phyloP scores from a whole-genome alignment of 306 rosid species.

The Cucumis melo region DNA sequence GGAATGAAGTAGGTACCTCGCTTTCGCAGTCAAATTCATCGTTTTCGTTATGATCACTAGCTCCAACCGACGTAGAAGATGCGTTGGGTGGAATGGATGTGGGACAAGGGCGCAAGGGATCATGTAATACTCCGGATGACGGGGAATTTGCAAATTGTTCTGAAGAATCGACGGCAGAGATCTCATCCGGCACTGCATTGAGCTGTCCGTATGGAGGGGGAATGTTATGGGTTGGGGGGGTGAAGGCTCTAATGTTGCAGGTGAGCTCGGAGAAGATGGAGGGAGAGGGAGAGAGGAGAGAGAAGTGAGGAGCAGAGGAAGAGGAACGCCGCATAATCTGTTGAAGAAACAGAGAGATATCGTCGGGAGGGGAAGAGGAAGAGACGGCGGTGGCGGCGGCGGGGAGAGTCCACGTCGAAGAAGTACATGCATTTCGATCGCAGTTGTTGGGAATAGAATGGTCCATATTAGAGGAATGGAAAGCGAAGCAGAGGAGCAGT shows the following conservation, averaged over 20 bases:
- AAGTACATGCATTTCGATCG: slow-evolving; percentile 13
- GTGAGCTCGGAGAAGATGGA: slow-evolving; percentile 13
- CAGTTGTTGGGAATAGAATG: slow-evolving; percentile 6
- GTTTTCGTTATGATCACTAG: slow-evolving; percentile 35
- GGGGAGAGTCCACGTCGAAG: neutral
- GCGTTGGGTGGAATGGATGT: slow-evolving; percentile 21
- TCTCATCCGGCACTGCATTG: slow-evolving; percentile 20
- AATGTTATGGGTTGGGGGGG: neutral
- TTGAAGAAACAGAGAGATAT: slow-evolving; percentile 73
- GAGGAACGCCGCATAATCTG: slow-evolving; percentile 75
- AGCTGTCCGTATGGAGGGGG: slow-evolving; percentile 3
- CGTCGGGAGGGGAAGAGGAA: slow-evolving; percentile 34
- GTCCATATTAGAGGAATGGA: neutral
- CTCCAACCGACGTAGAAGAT: slow-evolving; percentile 32
- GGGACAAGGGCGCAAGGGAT: neutral
- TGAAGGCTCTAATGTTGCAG: slow-evolving; percentile 9
- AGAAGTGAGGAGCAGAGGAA: slow-evolving; percentile 18
- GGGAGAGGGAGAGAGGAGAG: slow-evolving; percentile 9
- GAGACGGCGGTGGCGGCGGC: slow-evolving; percentile 13
- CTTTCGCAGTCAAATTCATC: slow-evolving; percentile 87
- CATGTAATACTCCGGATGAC: neutral
- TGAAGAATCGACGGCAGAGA: slow-evolving; percentile 31
- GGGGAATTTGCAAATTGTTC: neutral
- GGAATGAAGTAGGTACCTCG: slow-evolving; percentile 31
- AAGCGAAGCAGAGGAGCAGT: neutral